Evolutionary conservation across 306 rosid species (phyloP).

Genomic region (Acacia crassicarpa): DNA sequence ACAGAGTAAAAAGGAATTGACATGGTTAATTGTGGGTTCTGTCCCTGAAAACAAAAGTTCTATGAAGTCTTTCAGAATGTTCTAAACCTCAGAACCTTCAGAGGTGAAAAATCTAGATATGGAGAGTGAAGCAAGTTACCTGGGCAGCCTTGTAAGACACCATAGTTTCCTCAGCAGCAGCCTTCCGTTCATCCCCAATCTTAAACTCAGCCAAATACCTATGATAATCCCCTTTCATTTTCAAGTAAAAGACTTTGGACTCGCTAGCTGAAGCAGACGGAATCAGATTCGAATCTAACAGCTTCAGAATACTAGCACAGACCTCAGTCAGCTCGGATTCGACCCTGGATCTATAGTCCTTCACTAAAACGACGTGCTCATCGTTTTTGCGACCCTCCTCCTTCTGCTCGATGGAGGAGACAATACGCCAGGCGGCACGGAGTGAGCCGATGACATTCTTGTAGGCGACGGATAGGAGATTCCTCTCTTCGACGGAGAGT

Average conservation of each 20-base stretch:
- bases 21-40: neutral
- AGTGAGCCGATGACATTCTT: constrained; percentile 80
- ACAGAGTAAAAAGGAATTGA: neutral
- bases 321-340: constrained; percentile 57
- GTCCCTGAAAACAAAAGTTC: neutral
- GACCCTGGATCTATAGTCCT: constrained; percentile 74
- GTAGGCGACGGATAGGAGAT: constrained; percentile 69
- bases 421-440: constrained; percentile 77
- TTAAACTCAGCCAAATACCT: constrained; percentile 76
- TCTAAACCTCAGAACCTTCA: neutral
- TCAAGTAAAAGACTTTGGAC: constrained; percentile 69
- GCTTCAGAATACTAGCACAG: constrained; percentile 53
- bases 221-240: constrained; percentile 83
- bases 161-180: constrained; percentile 80
- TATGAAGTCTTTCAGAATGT: neutral
- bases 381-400: constrained; percentile 76
- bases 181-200: constrained; percentile 57
- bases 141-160: constrained; percentile 75
- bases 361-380: constrained; percentile 59
- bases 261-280: constrained; percentile 61
- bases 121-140: constrained; percentile 24
- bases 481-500: constrained; percentile 69
- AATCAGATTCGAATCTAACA: constrained; percentile 57
- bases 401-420: constrained; percentile 75
- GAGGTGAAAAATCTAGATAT: neutral